Conservation (phyloP, 1,284 basidiomycete species). For the Naganishia albida region DNA sequence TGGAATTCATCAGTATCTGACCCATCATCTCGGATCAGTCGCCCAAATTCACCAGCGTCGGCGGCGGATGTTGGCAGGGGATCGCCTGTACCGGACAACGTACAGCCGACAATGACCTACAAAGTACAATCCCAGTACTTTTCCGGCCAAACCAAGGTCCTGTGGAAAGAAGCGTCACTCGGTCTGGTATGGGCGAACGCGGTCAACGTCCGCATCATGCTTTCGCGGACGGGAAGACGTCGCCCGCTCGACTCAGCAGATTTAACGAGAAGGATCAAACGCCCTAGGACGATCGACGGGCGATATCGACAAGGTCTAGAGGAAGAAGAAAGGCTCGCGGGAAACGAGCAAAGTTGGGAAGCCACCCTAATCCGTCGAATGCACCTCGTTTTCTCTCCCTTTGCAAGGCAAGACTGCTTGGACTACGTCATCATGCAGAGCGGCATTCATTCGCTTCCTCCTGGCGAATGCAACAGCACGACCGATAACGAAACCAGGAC, state of each 20-base stretch:
- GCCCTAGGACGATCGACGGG: constrained; percentile 16
- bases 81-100: constrained; percentile 19
- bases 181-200: constrained; percentile 91
- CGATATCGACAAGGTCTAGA: constrained; percentile 15
- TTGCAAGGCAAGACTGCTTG: constrained; percentile 61
- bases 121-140: constrained; percentile 75
- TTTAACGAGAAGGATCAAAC: constrained; percentile 25
- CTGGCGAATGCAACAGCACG: not conserved
- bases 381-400: constrained; percentile 72
- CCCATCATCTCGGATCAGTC: constrained; percentile 10
- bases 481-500: not conserved
- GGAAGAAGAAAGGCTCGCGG: constrained; percentile 15
- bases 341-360: constrained; percentile 42
- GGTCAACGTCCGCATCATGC: constrained; percentile 77
- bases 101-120: constrained; percentile 59
- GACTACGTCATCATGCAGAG: constrained; percentile 70
- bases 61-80: constrained; percentile 10
- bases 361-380: constrained; percentile 53
- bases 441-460: constrained; percentile 58
- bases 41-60: constrained; percentile 10
- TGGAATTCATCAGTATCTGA: constrained; percentile 11
- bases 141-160: constrained; percentile 60
- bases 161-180: constrained; percentile 72
- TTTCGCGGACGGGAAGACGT: constrained; percentile 71
- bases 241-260: constrained; percentile 57